These are phyloP conservation scores for Nothophytophthora sp. DNA, from an alignment of 352 stramenopile genomes.

Conservation along the genomic window DNA sequence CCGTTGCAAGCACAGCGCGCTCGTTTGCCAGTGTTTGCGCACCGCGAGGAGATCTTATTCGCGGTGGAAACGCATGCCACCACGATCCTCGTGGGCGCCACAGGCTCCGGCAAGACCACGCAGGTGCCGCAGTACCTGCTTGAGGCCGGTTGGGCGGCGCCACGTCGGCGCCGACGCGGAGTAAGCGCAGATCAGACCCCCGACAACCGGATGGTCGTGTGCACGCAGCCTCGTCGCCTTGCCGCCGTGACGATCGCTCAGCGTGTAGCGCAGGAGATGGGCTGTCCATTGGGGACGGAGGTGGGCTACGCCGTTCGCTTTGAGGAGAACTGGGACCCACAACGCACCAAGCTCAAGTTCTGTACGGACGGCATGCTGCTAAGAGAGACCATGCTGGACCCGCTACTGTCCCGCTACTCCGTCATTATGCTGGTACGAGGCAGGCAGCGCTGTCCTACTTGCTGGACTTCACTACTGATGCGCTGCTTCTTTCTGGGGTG, in stretches of 20 bases:
- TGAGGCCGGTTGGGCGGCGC: constrained; percentile 86
- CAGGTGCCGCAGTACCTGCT: constrained; percentile 93
- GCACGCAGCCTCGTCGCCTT: constrained; percentile 94
- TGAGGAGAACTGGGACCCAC: constrained; percentile 91
- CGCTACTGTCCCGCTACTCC: constrained; percentile 74
- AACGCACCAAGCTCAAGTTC: constrained; percentile 97
- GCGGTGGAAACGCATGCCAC: constrained; percentile 87
- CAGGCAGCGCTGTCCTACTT: too few relatives aligned
- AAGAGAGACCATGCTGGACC: constrained; percentile 91
- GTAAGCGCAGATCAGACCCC: neutral
- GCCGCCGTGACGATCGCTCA: constrained; percentile 98
- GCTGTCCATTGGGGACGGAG: constrained; percentile 92
- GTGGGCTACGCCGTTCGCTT: constrained; percentile 99
- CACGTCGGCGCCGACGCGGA: constrained; percentile 3
- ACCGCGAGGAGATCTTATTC: constrained; percentile 91
- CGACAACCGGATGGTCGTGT: constrained; percentile 67
- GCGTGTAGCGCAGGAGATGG: constrained; percentile 97
- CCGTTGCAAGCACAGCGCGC: constrained; percentile 57
- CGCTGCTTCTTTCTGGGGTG: too few relatives aligned
- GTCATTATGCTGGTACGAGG: constrained; percentile 82
- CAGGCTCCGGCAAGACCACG: constrained; percentile 93
- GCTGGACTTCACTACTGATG: too few relatives aligned
- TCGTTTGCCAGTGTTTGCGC: constrained; percentile 86
- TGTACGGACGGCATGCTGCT: constrained; percentile 99
- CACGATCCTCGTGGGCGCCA: constrained; percentile 93